Percentiles rank a stretch among this genome's conserved stretches.
Evolutionary conservation across 2,329 filamentous ascomycete genomes (phyloP).

Genomic region (Fusarium graminum): DNA sequence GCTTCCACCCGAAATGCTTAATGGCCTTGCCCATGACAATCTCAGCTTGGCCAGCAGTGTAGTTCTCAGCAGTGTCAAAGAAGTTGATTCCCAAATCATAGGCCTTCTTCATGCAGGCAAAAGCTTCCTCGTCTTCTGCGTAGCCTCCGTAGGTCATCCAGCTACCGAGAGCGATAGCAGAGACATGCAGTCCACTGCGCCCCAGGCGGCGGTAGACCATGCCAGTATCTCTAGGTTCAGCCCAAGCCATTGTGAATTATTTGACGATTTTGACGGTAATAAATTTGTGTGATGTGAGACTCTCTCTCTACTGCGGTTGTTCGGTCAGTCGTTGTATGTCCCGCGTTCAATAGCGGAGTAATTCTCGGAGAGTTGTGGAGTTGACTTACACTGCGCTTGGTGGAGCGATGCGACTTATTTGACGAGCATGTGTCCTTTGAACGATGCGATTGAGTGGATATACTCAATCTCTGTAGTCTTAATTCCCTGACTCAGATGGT

Average conservation of each 20-base stretch:
- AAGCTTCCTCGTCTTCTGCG: constrained; percentile 72
- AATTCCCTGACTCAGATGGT: not conserved
- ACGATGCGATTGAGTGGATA: not conserved
- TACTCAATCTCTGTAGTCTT: not conserved
- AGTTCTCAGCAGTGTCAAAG: constrained; percentile 72
- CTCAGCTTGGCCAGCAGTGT: constrained; percentile 72
- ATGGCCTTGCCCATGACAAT: constrained; percentile 74
- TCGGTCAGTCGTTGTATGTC: constrained; percentile 3
- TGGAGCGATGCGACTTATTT: not conserved
- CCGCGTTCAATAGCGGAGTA: constrained; percentile 19
- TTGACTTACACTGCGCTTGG: not conserved
- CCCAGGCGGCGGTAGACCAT: constrained; percentile 60
- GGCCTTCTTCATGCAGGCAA: constrained; percentile 72
- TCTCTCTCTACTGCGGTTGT: not conserved
- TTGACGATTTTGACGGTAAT: constrained; percentile 12
- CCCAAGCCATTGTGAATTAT: constrained; percentile 55
- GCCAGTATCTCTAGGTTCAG: constrained; percentile 60
- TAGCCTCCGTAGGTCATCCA: constrained; percentile 77
- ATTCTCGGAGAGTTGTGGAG: constrained; percentile 42
- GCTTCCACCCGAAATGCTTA: constrained; percentile 70
- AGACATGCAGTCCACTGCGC: constrained; percentile 74
- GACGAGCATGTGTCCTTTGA: not conserved
- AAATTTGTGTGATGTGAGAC: constrained; percentile 4
- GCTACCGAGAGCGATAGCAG: constrained; percentile 73
- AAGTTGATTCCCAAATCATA: constrained; percentile 73